Base-by-base conservation (phyloP, 2,329 filamentous ascomycete species). In the Penicillium sp. region DNA sequence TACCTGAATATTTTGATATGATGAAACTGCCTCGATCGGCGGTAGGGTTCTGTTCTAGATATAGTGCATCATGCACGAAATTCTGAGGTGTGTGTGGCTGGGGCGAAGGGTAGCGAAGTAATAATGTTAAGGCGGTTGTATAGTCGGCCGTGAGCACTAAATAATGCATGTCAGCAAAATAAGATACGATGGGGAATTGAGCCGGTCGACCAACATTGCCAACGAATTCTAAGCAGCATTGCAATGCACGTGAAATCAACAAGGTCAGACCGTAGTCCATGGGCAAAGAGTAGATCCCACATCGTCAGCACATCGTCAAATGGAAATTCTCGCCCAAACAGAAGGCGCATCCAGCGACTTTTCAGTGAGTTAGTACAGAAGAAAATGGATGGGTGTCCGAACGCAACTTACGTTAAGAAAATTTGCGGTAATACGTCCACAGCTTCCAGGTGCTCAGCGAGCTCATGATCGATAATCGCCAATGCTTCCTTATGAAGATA, bases 351-450 rank as follows among this genome's bases (percentile, higher is more conserved):
- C 94, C 94, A 99, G 57, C 94, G 91, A 62, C 90, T 93, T 42
- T 17, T 48, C 17, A 38, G 59, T 41, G 4, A 15, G 48, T 66
- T 42, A 69, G 60, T 52, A 56, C 15, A 23, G 17, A 23, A 31
- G 6, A n/a, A 35, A 12, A 35, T 25, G 2, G 6, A 48, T 25
- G 15, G 31, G 19, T 17, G 12, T 21, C 49, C 46, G 33, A 19
- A 23, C 25, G 29, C 40, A 35, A 71, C 84, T 73, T 77, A 94
- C 90, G 97, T 95, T 25, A 97, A 79, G 70, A 97, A 99, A 50
- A 99, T 93, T 68, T 99, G 94, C 1, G 94, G 94, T n/a, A 97
- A 78, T 60, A 99, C 87, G 59, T 97, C 93, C 47, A 97, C 87
- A 59, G 86, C 84, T 58, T 87, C 87, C 19, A 99, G 82, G 73